Evolutionary conservation across 2,329 filamentous ascomycete genomes (phyloP).

Genomic region (Pestalotiopsis sp.): DNA sequence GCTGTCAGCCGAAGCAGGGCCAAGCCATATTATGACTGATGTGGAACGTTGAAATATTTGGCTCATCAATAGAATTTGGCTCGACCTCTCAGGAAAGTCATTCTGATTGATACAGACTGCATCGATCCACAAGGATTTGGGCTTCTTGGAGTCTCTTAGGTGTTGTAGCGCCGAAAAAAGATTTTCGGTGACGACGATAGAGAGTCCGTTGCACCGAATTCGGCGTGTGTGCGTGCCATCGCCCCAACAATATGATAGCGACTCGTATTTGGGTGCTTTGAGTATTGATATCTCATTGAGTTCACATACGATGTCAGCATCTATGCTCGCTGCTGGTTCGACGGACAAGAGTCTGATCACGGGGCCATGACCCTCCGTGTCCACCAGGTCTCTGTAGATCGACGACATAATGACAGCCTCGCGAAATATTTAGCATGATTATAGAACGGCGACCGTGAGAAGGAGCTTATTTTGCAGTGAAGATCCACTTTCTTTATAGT

Average conservation of each 20-base stretch:
- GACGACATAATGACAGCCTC: background rate
- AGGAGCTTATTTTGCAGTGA: background rate
- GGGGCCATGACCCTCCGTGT: background rate
- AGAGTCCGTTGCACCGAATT: background rate
- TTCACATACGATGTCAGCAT: background rate
- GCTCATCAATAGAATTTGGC: background rate
- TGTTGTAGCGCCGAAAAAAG: background rate
- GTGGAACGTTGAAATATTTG: background rate
- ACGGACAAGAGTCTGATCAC: background rate
- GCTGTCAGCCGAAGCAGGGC: background rate
- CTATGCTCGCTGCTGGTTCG: background rate
- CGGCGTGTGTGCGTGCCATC: background rate
- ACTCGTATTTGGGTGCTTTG: background rate
- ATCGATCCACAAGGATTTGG: background rate
- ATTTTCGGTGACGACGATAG: background rate
- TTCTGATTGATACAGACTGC: background rate
- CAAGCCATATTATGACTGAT: background rate
- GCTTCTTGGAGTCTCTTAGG: background rate
- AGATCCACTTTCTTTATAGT: background rate
- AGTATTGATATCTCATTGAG: background rate
- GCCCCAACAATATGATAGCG: background rate
- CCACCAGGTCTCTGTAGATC: background rate
- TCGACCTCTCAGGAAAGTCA: background rate
- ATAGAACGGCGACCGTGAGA: background rate
- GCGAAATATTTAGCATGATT: background rate